Evolutionary conservation across 1,139 yeast genomes (phyloP), one percentile per base, ranked within the genome.

Genomic region (Saccharomyces hybrid): DNA sequence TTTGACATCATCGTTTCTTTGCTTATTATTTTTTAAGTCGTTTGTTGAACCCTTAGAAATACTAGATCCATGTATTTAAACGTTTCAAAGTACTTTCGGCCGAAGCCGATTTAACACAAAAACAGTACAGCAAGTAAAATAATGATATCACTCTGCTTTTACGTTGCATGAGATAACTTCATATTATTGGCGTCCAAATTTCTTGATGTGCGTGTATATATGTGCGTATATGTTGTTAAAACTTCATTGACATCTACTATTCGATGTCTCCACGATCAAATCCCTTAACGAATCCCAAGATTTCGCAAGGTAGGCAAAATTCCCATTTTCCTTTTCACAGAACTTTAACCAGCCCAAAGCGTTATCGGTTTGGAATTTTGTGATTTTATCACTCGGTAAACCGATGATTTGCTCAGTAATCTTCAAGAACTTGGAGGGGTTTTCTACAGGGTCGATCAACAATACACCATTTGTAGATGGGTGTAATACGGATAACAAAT

Each of bases 391-490:
- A n/a, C 24, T 48, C 2, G 54, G 24, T 11, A 62, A 29, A 7
- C 66, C 67, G 7, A 64, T 48, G 3, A 63, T 28, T 6, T 57
- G 49, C 1, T 27, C 28, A 2, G 60, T 52, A 12, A 65, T 51
- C 42, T 60, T 62, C 12, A 34, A 16, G 51, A 63, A 62, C 50
- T 64, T 65, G 24, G 54, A 42, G 14, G 50, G 51, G 29, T 75
- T 34, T 62, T 71, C 56, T 60, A 62, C 54, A 8, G 67, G 67
- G 53, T 64, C 57, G 5, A 65, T 21, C 46, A 67, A 42, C 19
- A 67, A 50, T 7, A 65, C 55, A 9, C 71, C 71, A 52, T 64
- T 63, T 1, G 66, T 61, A 8, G 54, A 50, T 0, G 69, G 69
- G 47, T 65, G 64, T 21, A 69, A 55, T 9, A 67, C 54, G 19